Evolutionary conservation across 176 grass and related monocot genomes (phyloP), one percentile per base, ranked within the genome.

Genomic region (Saccharum officinarum): DNA sequence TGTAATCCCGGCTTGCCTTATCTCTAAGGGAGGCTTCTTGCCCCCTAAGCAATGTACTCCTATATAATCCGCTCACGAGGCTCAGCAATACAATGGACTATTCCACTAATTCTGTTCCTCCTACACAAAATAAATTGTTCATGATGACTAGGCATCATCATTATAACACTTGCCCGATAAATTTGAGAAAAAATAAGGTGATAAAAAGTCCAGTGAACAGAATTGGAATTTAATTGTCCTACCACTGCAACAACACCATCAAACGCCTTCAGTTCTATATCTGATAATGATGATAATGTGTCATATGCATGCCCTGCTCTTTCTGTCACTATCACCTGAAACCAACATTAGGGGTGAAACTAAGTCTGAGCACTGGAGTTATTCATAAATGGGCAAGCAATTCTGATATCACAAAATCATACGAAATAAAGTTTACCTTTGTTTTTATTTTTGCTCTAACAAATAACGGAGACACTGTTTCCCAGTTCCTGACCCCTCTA

Each of bases 241-340:
- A 98, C 96, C 91, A 98, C 93, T 90, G 75, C 79, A 86, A 98
- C 75, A 83, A 98, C 89, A 39, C 96, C 93, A 83, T 95, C 96
- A 80, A 95, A 86, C 81, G 92, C 85, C 80, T 85, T 95, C 55
- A 98, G 78, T 65, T 94, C 89, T 85, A 70, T 85, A 77, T 95
- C 91, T 80, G 93, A 86, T 81, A 95, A 85, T 70, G 89, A 90
- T 88, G 89, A 39, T 86, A 98, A 45, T 33, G 79, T 79, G 78
- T 89, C 87, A 73, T 90, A 95, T 83, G 93, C 96, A 87, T 98
- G 96, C 46, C 93, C 91, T 84, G 91, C 96, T 89, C 93, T 89
- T 65, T 98, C 46, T 60, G 96, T 98, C 26, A 92, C 79, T 62
- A 82, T 92, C 42, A 98, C 96, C 96, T 95, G 87, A 88, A 80